Base-by-base conservation (phyloP, 2,329 filamentous ascomycete genomes). In the Cytospora mali region DNA sequence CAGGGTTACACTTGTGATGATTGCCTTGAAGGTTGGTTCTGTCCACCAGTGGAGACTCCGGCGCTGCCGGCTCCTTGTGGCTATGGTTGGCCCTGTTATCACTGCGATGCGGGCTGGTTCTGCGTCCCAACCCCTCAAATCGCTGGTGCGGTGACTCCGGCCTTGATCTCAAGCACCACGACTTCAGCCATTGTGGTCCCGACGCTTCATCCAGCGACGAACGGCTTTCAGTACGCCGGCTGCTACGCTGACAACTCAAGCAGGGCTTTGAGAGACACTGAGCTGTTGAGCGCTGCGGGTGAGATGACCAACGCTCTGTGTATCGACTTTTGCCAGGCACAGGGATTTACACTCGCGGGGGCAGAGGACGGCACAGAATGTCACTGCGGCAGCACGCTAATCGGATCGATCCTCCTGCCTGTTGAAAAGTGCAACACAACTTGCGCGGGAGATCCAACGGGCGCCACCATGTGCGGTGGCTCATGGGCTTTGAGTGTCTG, bases 301-400 rank as follows among this genome's bases (percentile, higher is more conserved):
- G 61, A 58, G 6, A 66, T 66, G 64, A 63, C 64, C 10, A 66
- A 61, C 33, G 64, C 51, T 21, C 46, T 21, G 25, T 85, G 84
- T 68, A 75, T 83, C 55, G 70, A 73, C 6, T 79, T 81, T 70
- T 87, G 84, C 71, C 72, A 77, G 9, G 66, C 67, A 35, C 71
- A 72, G 51, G 80, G 81, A 10, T 83, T 74, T 66, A 67, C 72
- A 46, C 72, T 82, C 62, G 80, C 81, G 0, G 81, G 80, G 27
- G 82, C 80, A 21, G 80, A 83, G 68, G 79, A 79, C 28, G 77
- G 76, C 35, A 75, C 76, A 25, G 74, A 77, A 65, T 84, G 81
- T 71, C 81, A 79, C 69, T 84, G 81, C 65, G 80, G 78, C 18
- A 74, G 79, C 65, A 68, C 68, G 27, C 68, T 81, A 21, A 71